Conservation (phyloP, 1,139 yeast genomes). For the Groenewaldozyma auringiensis region DNA sequence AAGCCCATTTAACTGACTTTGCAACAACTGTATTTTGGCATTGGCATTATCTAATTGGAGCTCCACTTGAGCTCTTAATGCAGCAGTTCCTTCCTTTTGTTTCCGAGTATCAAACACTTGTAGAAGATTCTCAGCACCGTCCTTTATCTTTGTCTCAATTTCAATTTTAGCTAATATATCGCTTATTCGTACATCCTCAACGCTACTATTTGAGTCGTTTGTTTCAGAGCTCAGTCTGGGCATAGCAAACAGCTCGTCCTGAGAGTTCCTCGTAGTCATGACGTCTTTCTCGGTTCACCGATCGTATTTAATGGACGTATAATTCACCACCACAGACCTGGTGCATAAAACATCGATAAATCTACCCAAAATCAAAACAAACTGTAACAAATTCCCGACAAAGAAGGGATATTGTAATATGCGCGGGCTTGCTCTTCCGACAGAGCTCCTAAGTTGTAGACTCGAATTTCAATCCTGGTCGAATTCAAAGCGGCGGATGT, state of each 20-base stretch:
- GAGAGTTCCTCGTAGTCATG: constrained; percentile 12
- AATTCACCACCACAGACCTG: too few relatives aligned
- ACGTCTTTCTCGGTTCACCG: neutral
- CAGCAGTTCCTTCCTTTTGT: constrained; percentile 22
- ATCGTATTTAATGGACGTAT: neutral
- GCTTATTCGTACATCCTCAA: constrained; percentile 16
- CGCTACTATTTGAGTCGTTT: constrained; percentile 8
- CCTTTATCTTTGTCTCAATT: constrained; percentile 34
- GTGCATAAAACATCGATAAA: too few relatives aligned
- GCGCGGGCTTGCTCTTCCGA: too few relatives aligned
- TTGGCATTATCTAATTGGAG: constrained; percentile 35
- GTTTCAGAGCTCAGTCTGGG: constrained; percentile 14
- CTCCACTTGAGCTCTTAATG: constrained; percentile 29
- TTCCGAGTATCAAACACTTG: constrained; percentile 27
- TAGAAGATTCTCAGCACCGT: constrained; percentile 36
- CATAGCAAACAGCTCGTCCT: constrained; percentile 16
- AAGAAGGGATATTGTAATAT: too few relatives aligned
- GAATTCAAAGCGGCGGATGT: too few relatives aligned
- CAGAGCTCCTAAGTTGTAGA: too few relatives aligned
- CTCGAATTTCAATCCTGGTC: too few relatives aligned
- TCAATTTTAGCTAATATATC: constrained; percentile 32
- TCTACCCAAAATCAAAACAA: too few relatives aligned
- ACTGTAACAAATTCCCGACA: too few relatives aligned
- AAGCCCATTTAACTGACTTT: constrained; percentile 26
- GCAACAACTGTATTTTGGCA: constrained; percentile 29